These are phyloP conservation scores for Spathaspora boniae DNA, from an alignment of 805 yeast genomes.

Conservation along the genomic window DNA sequence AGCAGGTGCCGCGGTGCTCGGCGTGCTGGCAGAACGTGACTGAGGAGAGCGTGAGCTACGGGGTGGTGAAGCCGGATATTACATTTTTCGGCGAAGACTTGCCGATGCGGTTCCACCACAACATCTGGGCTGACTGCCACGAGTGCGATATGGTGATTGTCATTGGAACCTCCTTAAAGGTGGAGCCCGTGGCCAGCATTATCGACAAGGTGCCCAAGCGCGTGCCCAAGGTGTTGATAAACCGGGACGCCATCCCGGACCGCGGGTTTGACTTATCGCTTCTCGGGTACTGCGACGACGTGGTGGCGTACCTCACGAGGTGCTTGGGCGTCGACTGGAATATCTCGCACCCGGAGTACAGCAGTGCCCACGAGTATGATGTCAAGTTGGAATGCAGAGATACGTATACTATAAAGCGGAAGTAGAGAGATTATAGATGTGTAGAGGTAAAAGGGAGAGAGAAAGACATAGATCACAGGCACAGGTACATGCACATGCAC, in stretches of 20 bases:
- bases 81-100: slow-evolving; percentile 87
- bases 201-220: slow-evolving; percentile 67
- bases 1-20: slow-evolving; percentile 71
- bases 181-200: slow-evolving; percentile 87
- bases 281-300: slow-evolving; percentile 82
- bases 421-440: slow-evolving; percentile 1
- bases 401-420: slow-evolving; percentile 5
- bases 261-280: slow-evolving; percentile 75
- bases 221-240: slow-evolving; percentile 81
- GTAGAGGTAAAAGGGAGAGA: background rate
- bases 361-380: slow-evolving; percentile 2
- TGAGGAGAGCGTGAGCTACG: slow-evolving; percentile 49
- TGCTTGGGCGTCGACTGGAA: slow-evolving; percentile 22
- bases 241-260: slow-evolving; percentile 71
- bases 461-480: slow-evolving; percentile 2
- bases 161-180: slow-evolving; percentile 88
- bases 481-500: background rate
- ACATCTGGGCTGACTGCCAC: slow-evolving; percentile 54
- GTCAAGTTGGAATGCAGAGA: slow-evolving; percentile 5
- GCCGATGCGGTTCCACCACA: slow-evolving; percentile 64
- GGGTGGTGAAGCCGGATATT: slow-evolving; percentile 89
- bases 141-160: slow-evolving; percentile 78
- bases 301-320: slow-evolving; percentile 53
- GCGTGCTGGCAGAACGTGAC: slow-evolving; percentile 38
- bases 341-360: slow-evolving; percentile 15